A percentile compares a stretch with the other conserved stretches of the same genome.
These are phyloP conservation scores for Apiospora pterosperma DNA, from an alignment of 2,329 filamentous ascomycete species.

Conservation along the genomic window DNA sequence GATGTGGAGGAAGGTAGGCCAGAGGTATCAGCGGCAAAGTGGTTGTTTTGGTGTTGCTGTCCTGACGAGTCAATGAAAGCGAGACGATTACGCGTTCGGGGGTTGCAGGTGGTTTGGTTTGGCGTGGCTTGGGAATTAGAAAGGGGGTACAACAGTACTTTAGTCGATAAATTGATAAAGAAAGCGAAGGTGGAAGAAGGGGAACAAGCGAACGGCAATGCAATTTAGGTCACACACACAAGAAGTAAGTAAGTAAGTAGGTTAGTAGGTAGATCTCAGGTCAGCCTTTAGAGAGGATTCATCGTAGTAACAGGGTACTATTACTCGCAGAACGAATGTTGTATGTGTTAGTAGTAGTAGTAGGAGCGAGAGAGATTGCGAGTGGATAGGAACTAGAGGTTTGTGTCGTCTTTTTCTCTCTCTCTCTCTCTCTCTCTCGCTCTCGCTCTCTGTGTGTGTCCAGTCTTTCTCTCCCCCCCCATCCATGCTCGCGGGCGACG, in stretches of 20 bases:
- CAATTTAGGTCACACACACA: neutral
- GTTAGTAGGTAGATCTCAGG: neutral
- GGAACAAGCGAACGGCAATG: neutral
- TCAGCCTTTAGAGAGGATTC: conserved; percentile 3
- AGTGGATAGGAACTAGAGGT: neutral
- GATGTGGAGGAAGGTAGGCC: neutral
- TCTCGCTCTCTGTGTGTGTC: neutral
- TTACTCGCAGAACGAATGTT: neutral
- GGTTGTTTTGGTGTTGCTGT: neutral
- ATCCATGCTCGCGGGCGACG: neutral
- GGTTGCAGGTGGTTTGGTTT: neutral
- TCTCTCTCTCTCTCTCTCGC: neutral
- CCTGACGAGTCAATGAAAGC: neutral
- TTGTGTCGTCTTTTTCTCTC: neutral
- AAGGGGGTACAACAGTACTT: neutral
- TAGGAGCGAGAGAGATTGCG: neutral
- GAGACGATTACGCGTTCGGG: neutral
- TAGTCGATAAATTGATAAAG: neutral
- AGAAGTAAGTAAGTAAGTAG: no score
- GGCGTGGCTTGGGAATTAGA: neutral
- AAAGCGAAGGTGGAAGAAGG: neutral
- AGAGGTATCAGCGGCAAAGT: neutral
- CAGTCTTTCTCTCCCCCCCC: neutral
- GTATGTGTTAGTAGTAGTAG: neutral
- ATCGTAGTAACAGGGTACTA: neutral